A percentile compares a stretch with the other conserved stretches of the same genome.
These are phyloP conservation scores for Gaeumannomyces sp. DNA, from an alignment of 2,329 filamentous ascomycete genomes.

Conservation along the genomic window DNA sequence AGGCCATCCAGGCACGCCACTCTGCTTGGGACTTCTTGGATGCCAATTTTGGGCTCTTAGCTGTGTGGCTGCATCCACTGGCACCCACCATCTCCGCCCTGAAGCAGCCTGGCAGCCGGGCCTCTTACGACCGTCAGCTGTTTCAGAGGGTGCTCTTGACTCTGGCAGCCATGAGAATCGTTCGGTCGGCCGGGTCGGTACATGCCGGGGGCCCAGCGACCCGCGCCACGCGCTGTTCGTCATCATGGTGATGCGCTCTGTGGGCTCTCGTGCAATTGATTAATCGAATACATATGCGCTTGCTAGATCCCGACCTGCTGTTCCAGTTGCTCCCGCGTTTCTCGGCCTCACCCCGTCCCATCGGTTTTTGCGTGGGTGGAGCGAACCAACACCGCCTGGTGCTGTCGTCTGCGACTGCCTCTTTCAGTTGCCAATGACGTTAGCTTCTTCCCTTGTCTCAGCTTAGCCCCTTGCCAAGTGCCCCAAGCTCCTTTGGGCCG, in stretches of 20 bases:
- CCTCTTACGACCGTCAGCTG: conserved; percentile 4
- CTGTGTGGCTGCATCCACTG: conserved; percentile 2
- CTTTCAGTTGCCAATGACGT: neutral
- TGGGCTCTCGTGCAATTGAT: neutral
- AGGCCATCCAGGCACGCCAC: neutral
- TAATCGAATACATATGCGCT: neutral
- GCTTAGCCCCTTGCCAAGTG: neutral
- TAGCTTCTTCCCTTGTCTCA: neutral
- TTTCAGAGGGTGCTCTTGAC: conserved; percentile 3
- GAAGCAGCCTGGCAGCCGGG: neutral
- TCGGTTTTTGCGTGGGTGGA: neutral
- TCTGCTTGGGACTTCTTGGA: neutral
- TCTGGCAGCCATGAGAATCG: neutral
- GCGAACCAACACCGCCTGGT: neutral
- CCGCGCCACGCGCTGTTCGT: neutral
- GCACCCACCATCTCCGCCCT: neutral
- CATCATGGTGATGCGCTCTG: neutral
- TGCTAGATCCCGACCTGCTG: neutral
- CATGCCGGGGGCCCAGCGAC: no score
- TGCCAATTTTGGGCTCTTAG: neutral
- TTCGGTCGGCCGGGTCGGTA: neutral
- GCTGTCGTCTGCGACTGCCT: neutral
- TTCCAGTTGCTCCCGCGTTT: neutral
- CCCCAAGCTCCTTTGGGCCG: neutral
- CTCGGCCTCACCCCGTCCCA: neutral